These are phyloP conservation scores for Botrytis tulipae DNA, from an alignment of 2,329 filamentous ascomycete genomes.

Conservation along the genomic window DNA sequence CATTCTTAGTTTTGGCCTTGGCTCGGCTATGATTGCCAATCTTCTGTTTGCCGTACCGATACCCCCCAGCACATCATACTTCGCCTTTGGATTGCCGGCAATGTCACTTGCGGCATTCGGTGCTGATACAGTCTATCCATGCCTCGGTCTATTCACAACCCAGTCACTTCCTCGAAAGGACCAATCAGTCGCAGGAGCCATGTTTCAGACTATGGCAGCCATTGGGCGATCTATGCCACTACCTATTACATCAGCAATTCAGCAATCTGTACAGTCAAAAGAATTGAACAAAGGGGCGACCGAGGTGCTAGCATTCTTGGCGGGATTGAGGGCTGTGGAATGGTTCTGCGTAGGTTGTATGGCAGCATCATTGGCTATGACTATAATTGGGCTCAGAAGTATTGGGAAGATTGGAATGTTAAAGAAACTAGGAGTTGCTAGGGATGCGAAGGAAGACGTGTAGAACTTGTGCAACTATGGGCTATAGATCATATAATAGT, in stretches of 20 bases:
- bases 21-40: slow-evolving; percentile 45
- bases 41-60: slow-evolving; percentile 65
- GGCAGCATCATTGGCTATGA: slow-evolving; percentile 22
- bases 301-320: slow-evolving; percentile 22
- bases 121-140: slow-evolving; percentile 65
- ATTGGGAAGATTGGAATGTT: slow-evolving; percentile 35
- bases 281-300: slow-evolving; percentile 40
- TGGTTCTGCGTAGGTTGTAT: slow-evolving; percentile 32
- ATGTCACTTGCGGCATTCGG: slow-evolving; percentile 66
- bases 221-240: slow-evolving; percentile 65
- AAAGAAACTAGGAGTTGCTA: slow-evolving; percentile 30
- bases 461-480: neutral
- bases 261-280: slow-evolving; percentile 58
- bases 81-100: slow-evolving; percentile 63
- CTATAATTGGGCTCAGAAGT: slow-evolving; percentile 26
- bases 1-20: slow-evolving; percentile 50
- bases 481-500: too few relatives aligned
- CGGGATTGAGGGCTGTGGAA: slow-evolving; percentile 29
- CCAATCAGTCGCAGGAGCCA: slow-evolving; percentile 65
- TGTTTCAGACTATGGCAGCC: slow-evolving; percentile 66
- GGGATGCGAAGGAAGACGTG: neutral
- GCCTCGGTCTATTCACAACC: slow-evolving; percentile 64
- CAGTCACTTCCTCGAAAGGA: slow-evolving; percentile 60
- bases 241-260: slow-evolving; percentile 62
- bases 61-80: slow-evolving; percentile 59